A percentile compares a stretch with the other conserved stretches of the same genome.
Evolutionary conservation across 2,329 filamentous ascomycete species (phyloP).

Genomic region (Fusarium sulawesiense): DNA sequence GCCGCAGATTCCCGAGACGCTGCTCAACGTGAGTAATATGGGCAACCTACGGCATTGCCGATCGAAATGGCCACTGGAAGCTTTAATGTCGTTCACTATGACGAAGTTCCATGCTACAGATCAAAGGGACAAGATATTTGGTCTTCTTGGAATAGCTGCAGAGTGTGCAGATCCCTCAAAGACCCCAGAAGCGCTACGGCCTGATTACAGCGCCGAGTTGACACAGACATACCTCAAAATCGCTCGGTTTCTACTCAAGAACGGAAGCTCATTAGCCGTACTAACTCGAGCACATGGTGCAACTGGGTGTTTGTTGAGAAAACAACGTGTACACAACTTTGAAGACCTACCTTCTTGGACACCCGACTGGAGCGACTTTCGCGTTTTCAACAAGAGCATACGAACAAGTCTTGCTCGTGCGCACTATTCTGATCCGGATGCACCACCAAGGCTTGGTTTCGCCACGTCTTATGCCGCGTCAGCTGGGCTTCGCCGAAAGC

Average conservation of each 20-base stretch:
- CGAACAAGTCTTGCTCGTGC: not conserved
- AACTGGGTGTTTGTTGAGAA: not conserved
- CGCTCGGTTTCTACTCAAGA: not conserved
- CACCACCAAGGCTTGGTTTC: not conserved
- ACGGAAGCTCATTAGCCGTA: not conserved
- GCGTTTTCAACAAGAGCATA: not conserved
- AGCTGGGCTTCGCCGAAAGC: not conserved
- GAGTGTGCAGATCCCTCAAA: not conserved
- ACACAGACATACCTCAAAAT: not conserved
- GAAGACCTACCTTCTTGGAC: not conserved
- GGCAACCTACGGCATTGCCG: not conserved
- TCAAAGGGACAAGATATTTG: slow-evolving; percentile 3
- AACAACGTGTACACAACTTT: not conserved
- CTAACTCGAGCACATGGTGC: not conserved
- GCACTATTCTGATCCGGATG: not conserved
- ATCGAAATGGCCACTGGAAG: slow-evolving; percentile 4
- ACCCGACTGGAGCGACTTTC: slow-evolving; percentile 2
- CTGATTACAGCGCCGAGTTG: not conserved
- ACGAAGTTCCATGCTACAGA: slow-evolving; percentile 6
- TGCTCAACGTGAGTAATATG: not conserved
- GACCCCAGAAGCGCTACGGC: not conserved
- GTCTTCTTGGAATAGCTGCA: not conserved
- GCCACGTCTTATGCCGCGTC: not conserved
- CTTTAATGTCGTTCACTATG: slow-evolving; percentile 1
- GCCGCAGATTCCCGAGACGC: not conserved